phyloP scores from a whole-genome alignment of 805 yeast genomes.

The Groenewaldozyma salmanticensis region DNA sequence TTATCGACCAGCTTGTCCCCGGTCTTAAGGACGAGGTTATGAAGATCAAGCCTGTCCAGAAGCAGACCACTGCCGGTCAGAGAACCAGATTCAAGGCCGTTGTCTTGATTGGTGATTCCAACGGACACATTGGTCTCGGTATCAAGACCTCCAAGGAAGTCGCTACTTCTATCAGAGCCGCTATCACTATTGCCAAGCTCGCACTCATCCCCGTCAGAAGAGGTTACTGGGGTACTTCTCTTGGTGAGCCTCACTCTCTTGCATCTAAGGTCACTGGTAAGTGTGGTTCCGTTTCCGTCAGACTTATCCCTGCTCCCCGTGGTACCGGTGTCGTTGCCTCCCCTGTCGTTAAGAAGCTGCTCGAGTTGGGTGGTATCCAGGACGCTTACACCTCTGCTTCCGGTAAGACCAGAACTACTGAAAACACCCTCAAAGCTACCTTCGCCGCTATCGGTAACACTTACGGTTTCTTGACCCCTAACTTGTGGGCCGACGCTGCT shows the following conservation, averaged over 20 bases:
- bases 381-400: constrained; percentile 98
- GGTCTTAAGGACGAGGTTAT: constrained; percentile 95
- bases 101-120: constrained; percentile 97
- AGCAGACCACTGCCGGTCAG: constrained; percentile 99
- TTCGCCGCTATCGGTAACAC: constrained; percentile 99
- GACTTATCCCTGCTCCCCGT: constrained; percentile 99
- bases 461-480: constrained; percentile 99
- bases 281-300: constrained; percentile 98
- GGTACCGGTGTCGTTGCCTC: constrained; percentile 99
- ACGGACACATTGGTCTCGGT: constrained; percentile 99
- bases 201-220: constrained; percentile 99
- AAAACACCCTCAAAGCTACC: constrained; percentile 99
- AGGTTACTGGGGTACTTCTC: constrained; percentile 99
- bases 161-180: constrained; percentile 99
- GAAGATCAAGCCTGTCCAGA: constrained; percentile 99
- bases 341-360: constrained; percentile 97
- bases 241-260: constrained; percentile 99
- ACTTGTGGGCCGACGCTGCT: constrained; percentile 88
- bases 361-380: constrained; percentile 99
- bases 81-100: constrained; percentile 99
- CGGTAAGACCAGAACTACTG: constrained; percentile 99
- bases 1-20: constrained; percentile 94
- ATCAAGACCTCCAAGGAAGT: constrained; percentile 99
- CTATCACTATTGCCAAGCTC: constrained; percentile 97
- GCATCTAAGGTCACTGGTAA: constrained; percentile 98